phyloP scores from a whole-genome alignment of 192 early-diverging fungal genomes.

The Umbelopsis sp. region DNA sequence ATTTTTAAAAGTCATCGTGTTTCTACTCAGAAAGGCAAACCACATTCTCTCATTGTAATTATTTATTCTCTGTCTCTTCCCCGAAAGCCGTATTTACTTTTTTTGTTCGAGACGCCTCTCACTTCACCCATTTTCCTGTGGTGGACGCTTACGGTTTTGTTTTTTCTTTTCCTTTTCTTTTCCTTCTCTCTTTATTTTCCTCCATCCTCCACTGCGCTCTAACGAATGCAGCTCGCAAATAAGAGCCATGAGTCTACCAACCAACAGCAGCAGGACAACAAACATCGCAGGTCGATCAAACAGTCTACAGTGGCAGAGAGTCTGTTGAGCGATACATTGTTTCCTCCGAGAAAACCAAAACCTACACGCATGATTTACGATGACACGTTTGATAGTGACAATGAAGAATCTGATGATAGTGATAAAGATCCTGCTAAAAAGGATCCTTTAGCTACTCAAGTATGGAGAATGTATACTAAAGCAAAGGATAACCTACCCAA shows the following conservation, averaged over 20 bases:
- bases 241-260: neutral
- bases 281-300: slow-evolving; percentile 8
- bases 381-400: slow-evolving; percentile 12
- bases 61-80: slow-evolving; percentile 17
- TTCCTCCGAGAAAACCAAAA: slow-evolving; percentile 24
- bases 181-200: neutral
- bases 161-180: neutral
- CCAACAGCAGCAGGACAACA: neutral
- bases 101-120: slow-evolving; percentile 10
- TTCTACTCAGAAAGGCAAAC: slow-evolving; percentile 13
- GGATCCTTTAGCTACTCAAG: slow-evolving; percentile 54
- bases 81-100: slow-evolving; percentile 17
- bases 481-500: slow-evolving; percentile 77
- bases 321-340: slow-evolving; percentile 22
- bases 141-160: neutral
- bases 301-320: slow-evolving; percentile 14
- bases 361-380: neutral
- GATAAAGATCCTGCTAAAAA: slow-evolving; percentile 43
- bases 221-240: neutral
- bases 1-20: neutral
- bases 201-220: neutral
- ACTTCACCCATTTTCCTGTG: neutral
- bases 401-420: slow-evolving; percentile 37
- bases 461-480: slow-evolving; percentile 80
- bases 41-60: slow-evolving; percentile 11